Evolutionary conservation across 1,284 basidiomycete species (phyloP).

Genomic region (Marasmius sp.): DNA sequence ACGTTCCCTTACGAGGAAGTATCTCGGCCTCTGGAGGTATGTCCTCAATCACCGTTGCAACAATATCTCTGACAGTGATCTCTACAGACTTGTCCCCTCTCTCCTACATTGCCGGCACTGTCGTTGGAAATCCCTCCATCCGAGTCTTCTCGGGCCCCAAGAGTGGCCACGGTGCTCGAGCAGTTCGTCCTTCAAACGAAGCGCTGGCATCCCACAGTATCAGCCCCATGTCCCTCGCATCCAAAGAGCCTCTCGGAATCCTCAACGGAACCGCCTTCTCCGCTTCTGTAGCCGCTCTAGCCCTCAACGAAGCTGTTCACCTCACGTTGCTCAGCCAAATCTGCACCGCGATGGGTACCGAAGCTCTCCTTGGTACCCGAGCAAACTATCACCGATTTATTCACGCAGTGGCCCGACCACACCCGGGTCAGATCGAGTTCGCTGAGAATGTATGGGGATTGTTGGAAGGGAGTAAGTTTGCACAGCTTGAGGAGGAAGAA

Average conservation of each 20-base stretch:
- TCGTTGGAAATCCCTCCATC: constrained; percentile 78
- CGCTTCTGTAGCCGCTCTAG: constrained; percentile 63
- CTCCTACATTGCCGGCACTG: constrained; percentile 79
- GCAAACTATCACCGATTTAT: constrained; percentile 82
- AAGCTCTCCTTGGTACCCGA: constrained; percentile 73
- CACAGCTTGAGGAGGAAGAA: constrained; percentile 51
- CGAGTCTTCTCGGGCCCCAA: constrained; percentile 65
- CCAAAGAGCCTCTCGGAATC: constrained; percentile 80
- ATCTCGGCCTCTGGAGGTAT: constrained; percentile 81
- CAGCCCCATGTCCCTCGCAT: constrained; percentile 64
- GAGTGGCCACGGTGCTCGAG: constrained; percentile 45
- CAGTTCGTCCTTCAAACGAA: constrained; percentile 58
- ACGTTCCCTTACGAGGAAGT: constrained; percentile 80
- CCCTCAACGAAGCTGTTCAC: constrained; percentile 71
- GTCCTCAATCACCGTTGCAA: constrained; percentile 12
- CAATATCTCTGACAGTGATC: constrained; percentile 15
- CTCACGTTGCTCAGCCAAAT: constrained; percentile 73
- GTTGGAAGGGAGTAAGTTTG: constrained; percentile 72
- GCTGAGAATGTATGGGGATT: constrained; percentile 69
- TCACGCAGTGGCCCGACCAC: constrained; percentile 74
- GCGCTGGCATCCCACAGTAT: constrained; percentile 69
- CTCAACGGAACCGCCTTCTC: constrained; percentile 87
- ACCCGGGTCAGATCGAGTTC: constrained; percentile 82
- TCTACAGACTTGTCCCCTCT: constrained; percentile 66
- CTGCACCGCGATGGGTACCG: constrained; percentile 82